Evolutionary conservation across 1,284 basidiomycete genomes (phyloP), one percentile per base, ranked within the genome.

Genomic region (Sparassis latifolia): DNA sequence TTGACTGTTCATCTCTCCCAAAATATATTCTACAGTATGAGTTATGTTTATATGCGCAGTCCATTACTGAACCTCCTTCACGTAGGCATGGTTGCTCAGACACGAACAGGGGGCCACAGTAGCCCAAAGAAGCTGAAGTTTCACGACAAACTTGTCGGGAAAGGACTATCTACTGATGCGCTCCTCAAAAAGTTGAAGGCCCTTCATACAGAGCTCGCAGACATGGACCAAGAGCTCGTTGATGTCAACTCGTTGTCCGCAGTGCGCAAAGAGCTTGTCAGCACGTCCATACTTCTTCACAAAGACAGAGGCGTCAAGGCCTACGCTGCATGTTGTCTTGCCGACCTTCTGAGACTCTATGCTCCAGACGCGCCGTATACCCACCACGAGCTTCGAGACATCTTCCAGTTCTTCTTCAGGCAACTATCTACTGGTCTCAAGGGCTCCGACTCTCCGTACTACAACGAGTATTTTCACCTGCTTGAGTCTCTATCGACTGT

Each of bases 311-410:
- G 92, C 27, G 92, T 99, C 59, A 97, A 95, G 68, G 94, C 93
- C 0, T 91, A 90, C 59, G 83, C 89, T 4, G 94, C 93, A 0
- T 97, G 93, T 69, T 98, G 94, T 69, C 78, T 99, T 20, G 93
- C 94, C 2, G 95, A 99, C 67, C 75, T 98, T 52, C 82, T 99
- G 46, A 74, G 93, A 37, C 78, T 99, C 44, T 97, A 94, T 67
- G 97, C 97, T 0, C 97, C 97, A 2, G 92, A 98, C 64, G 96
- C 97, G 32, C 97, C 97, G 7, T 99, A 96, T 66, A 95, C 86
- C 3, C 84, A 85, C 45, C 70, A 78, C 44, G 91, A 98, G 66
- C 81, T 98, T 39, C 78, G 89, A 71, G 92, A 96, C 67, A 94
- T 97, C 64, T 97, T 97, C 70, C 82, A 92, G 62, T 97, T 97